These are phyloP conservation scores for Ganoderma meredithae DNA, from an alignment of 1,284 basidiomycete genomes.

Conservation along the genomic window DNA sequence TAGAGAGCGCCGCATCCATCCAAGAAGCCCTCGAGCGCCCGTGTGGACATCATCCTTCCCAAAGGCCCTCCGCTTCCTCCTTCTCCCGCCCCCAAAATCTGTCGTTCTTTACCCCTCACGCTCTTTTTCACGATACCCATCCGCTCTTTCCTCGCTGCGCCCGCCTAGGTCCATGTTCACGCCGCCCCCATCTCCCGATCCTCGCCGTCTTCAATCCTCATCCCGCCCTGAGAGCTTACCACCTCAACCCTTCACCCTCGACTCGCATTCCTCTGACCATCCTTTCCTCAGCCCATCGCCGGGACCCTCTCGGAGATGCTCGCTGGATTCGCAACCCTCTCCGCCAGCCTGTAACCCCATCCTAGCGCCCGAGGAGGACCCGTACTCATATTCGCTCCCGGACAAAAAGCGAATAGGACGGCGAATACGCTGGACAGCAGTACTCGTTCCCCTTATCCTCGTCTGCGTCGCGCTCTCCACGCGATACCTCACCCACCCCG, in stretches of 20 bases:
- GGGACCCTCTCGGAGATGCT: constrained; percentile 18
- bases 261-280: constrained; percentile 18
- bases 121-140: constrained; percentile 30
- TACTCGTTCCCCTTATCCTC: constrained; percentile 62
- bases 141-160: constrained; percentile 2
- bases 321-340: constrained; percentile 16
- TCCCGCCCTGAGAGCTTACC: constrained; percentile 15
- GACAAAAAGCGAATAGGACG: constrained; percentile 44
- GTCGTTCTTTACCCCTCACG: constrained; percentile 35
- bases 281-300: constrained; percentile 25
- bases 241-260: constrained; percentile 23
- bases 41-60: constrained; percentile 11
- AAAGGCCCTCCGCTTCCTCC: constrained; percentile 18
- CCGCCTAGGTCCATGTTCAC: constrained; percentile 51
- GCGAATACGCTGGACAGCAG: constrained; percentile 54
- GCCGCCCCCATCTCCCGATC: constrained; percentile 56
- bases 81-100: constrained; percentile 14
- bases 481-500: constrained; percentile 56
- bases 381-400: constrained; percentile 15
- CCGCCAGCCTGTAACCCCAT: constrained; percentile 10
- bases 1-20: constrained; percentile 15
- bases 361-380: constrained; percentile 29
- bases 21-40: constrained; percentile 20
- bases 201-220: constrained; percentile 24
- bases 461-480: constrained; percentile 60